Evolutionary conservation across 441 rosid species (phyloP).

Genomic region (Populus tomentosa): DNA sequence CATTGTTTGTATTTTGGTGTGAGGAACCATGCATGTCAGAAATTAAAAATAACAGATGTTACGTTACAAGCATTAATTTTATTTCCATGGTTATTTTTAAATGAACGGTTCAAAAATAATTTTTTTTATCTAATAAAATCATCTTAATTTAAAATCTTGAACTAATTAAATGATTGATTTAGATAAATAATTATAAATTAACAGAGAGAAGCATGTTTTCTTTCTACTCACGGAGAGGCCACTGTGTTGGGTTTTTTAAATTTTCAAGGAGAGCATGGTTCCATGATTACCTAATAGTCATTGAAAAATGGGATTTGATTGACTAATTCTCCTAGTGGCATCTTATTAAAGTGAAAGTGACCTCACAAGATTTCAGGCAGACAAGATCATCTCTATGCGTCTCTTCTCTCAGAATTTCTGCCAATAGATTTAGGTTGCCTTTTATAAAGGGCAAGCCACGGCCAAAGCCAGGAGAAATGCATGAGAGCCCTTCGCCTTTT

Average conservation of each 20-base stretch:
- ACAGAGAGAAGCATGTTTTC: too few relatives aligned
- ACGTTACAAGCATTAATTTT: not conserved
- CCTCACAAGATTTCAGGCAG: not conserved
- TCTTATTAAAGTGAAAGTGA: not conserved
- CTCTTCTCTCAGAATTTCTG: not conserved
- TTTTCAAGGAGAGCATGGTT: not conserved
- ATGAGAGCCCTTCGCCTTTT: not conserved
- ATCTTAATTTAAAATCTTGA: too few relatives aligned
- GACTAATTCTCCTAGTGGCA: not conserved
- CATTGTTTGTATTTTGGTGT: too few relatives aligned
- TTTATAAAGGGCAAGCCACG: not conserved
- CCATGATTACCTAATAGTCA: not conserved
- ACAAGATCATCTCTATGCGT: not conserved
- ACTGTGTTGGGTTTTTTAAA: too few relatives aligned
- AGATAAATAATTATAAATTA: too few relatives aligned
- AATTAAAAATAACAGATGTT: too few relatives aligned
- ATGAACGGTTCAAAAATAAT: not conserved
- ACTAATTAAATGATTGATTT: too few relatives aligned
- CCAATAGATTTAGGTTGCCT: not conserved
- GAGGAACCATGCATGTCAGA: too few relatives aligned
- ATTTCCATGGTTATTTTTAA: not conserved
- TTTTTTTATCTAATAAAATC: not conserved
- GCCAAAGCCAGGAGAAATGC: not conserved
- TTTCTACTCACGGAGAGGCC: too few relatives aligned
- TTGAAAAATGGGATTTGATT: conserved; percentile 1